phyloP scores from a whole-genome alignment of 306 rosid genomes.

The Delonix regia region DNA sequence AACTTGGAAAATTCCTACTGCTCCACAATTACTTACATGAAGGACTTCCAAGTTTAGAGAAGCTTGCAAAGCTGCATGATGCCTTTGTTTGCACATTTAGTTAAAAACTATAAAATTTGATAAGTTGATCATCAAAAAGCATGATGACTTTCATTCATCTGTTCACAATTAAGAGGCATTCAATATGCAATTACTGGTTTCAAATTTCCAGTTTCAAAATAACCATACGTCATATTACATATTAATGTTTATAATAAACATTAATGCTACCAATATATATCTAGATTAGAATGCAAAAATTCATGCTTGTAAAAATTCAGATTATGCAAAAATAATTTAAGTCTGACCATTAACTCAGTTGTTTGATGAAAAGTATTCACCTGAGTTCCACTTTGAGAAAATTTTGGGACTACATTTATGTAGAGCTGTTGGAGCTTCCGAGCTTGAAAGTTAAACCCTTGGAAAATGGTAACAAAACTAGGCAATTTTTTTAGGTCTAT shows the following conservation, averaged over 20 bases:
- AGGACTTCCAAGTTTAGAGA: slow-evolving; percentile 1
- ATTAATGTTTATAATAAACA: neutral
- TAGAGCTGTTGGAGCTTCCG: neutral
- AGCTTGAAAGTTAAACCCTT: neutral
- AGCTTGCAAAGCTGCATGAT: neutral
- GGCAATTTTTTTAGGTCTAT: neutral
- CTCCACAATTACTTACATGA: neutral
- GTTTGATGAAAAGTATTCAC: neutral
- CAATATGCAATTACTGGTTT: neutral
- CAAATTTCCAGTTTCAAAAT: neutral
- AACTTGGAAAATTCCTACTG: neutral
- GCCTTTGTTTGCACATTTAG: neutral
- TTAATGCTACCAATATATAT: no score
- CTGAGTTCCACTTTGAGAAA: neutral
- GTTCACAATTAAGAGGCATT: neutral
- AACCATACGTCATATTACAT: neutral
- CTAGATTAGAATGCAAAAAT: neutral
- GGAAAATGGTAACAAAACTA: neutral
- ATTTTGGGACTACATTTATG: neutral
- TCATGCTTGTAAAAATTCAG: no score
- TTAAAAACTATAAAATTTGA: neutral
- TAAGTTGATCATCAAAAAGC: neutral
- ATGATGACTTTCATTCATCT: neutral
- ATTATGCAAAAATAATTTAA: neutral
- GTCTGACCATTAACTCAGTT: neutral